Evolutionary conservation across 495 filamentous ascomycete species (phyloP).

Genomic region (Cercophora newfieldiana): DNA sequence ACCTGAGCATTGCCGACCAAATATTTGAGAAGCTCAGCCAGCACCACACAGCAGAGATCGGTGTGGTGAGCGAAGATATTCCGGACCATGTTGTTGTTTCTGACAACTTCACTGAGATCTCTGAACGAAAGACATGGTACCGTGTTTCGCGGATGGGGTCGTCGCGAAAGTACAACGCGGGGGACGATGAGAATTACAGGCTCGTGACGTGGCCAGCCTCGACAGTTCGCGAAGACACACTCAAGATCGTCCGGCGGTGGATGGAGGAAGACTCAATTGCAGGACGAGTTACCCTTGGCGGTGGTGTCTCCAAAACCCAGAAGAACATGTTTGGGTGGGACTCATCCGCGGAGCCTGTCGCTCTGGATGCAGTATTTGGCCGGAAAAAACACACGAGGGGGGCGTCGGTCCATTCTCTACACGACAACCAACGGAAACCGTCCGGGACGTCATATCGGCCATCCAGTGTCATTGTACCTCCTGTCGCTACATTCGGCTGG

Average conservation of each 20-base stretch:
- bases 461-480: conserved; percentile 19
- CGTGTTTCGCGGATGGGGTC: conserved; percentile 59
- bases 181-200: conserved; percentile 59
- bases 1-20: conserved; percentile 44
- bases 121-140: conserved; percentile 64
- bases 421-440: conserved; percentile 1
- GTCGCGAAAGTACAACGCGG: conserved; percentile 54
- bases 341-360: conserved; percentile 47
- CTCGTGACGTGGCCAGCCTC: conserved; percentile 56
- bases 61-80: conserved; percentile 21
- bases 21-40: conserved; percentile 36
- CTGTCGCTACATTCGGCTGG: conserved; percentile 42
- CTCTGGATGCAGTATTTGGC: conserved; percentile 47
- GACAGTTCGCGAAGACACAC: conserved; percentile 49
- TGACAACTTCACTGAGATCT: conserved; percentile 51
- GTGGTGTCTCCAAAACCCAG: conserved; percentile 40
- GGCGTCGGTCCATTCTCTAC: conserved; percentile 23
- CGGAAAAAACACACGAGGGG: conserved; percentile 30
- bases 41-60: not conserved
- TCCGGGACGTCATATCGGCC: conserved; percentile 22
- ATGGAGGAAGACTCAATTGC: conserved; percentile 59
- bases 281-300: conserved; percentile 50
- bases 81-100: conserved; percentile 42
- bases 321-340: conserved; percentile 58
- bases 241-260: conserved; percentile 59